Base-by-base conservation (phyloP, 805 yeast species). In the Monosporozyma aerobia region DNA sequence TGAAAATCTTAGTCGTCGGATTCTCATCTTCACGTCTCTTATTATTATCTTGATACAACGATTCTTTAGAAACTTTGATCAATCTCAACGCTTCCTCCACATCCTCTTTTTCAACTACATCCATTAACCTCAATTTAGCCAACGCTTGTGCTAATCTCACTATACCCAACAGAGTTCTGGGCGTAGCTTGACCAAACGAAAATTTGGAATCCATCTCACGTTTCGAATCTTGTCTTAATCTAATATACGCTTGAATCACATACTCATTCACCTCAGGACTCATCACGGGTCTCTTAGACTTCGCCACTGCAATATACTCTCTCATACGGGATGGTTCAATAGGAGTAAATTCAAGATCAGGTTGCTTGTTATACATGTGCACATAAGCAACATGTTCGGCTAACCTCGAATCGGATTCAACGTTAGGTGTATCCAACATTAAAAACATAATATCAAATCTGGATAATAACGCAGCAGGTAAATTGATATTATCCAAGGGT, bases 351-450 rank as follows among this genome's bases (percentile, higher is more conserved):
- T 77, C 85, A 75, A 78, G 74, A 43, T 77, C 82, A 4, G 99
- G 99, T 62, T 92, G 97, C 52, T 73, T 78, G 71, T 84, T 87
- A 70, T 86, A 86, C 90, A 89, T 90, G 71, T 94, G 99, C 44
- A 94, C 99, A 65, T 80, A 90, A 11, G 99, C 84, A 57, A 94
- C 98, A 70, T 94, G 99, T 61, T 79, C 82, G 0, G 99, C 99
- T 63, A 94, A 77, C 66, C 82, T 79, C 66, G 85, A 89, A 72
- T 94, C 99, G 44, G 74, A 73, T 55, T 88, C 95, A 59, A 83
- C 77, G 22, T 79, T 74, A 44, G 98, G 96, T 58, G 79, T 79
- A 73, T 94, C 99, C 58, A 94, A 77, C 57, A 94, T 78, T 67
- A 94, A 75, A 68, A 85, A 94, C 71, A 94, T 72, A 49, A 94